These are phyloP conservation scores for Wakefieldia striispora DNA, from an alignment of 768 basidiomycete genomes.

Conservation along the genomic window DNA sequence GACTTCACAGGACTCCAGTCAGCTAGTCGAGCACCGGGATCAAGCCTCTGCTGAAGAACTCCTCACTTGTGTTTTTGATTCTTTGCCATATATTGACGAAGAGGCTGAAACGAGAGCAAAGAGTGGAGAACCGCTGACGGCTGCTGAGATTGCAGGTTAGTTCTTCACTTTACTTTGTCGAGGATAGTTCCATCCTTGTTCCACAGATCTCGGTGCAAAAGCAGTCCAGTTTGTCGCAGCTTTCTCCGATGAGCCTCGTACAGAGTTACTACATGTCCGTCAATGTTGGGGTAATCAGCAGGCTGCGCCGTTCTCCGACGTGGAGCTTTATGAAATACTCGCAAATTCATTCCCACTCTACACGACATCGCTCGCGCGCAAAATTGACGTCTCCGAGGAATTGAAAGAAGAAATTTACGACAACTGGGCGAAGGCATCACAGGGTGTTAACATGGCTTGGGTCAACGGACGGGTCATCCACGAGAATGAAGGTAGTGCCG, in stretches of 20 bases:
- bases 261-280: slow-evolving; percentile 24
- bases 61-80: slow-evolving; percentile 29
- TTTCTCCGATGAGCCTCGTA: slow-evolving; percentile 49
- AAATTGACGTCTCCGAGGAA: slow-evolving; percentile 51
- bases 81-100: slow-evolving; percentile 28
- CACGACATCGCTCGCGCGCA: slow-evolving; percentile 68
- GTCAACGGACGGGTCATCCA: slow-evolving; percentile 70
- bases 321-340: slow-evolving; percentile 52
- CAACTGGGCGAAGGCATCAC: slow-evolving; percentile 53
- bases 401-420: slow-evolving; percentile 54
- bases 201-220: slow-evolving; percentile 63
- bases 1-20: not conserved
- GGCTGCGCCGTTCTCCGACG: slow-evolving; percentile 12
- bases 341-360: slow-evolving; percentile 91
- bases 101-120: slow-evolving; percentile 34
- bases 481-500: slow-evolving; percentile 63
- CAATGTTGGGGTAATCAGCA: slow-evolving; percentile 20
- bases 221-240: slow-evolving; percentile 72
- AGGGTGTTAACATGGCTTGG: slow-evolving; percentile 64
- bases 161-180: slow-evolving; percentile 2
- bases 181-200: not conserved
- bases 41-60: slow-evolving; percentile 18
- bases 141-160: slow-evolving; percentile 56
- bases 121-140: slow-evolving; percentile 43
- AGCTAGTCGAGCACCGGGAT: slow-evolving; percentile 4